Evolutionary conservation across 192 early-diverging fungal genomes (phyloP), one percentile per base, ranked within the genome.

Genomic region (Entomortierella lignicola): DNA sequence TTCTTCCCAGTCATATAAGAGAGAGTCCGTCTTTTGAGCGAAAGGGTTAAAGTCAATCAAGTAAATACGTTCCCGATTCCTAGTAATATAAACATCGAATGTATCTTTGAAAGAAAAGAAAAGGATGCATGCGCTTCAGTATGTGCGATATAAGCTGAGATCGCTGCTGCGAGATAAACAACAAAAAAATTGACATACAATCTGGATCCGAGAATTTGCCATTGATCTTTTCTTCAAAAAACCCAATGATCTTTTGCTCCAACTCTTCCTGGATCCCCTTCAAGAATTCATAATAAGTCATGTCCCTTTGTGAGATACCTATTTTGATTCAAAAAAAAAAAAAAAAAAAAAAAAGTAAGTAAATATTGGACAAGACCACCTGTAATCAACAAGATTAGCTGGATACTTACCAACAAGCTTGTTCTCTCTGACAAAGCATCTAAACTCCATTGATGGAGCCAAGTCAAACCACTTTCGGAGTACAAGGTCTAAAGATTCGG

Each of bases 1-100:
- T 66, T 97, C 96, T 18, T 85, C 62, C 97, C 97, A 98, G 11
- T 80, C 69, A 70, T 91, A 98, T 18, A 99, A 81, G 25, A 96
- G 83, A 26, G 90, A 74, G 64, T 99, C 98, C 0, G 97, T 97
- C 2, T 84, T 85, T 52, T 83, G 81, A 21, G 85, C 82, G 81
- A 94, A 96, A 0, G 95, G 94, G 83, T 99, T 97, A 81, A 99
- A 94, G 82, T 98, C 97, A 10, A 99, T 82, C 5, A 99, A 73
- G 63, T 87, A 95, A 2, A 92, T 90, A 25, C 84, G 84, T 23
- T 86, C 77, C 23, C 84, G 77, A 21, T 87, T 84, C 58, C 84
- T 80, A 27, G 85, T 89, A 25, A 98, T 75, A 66, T 98, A 98
- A 5, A 94, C 93, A 72, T 99, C 98, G 77, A 98, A 95, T 23